phyloP scores from a whole-genome alignment of 2,329 filamentous ascomycete genomes.

The Coleophoma crateriformis region DNA sequence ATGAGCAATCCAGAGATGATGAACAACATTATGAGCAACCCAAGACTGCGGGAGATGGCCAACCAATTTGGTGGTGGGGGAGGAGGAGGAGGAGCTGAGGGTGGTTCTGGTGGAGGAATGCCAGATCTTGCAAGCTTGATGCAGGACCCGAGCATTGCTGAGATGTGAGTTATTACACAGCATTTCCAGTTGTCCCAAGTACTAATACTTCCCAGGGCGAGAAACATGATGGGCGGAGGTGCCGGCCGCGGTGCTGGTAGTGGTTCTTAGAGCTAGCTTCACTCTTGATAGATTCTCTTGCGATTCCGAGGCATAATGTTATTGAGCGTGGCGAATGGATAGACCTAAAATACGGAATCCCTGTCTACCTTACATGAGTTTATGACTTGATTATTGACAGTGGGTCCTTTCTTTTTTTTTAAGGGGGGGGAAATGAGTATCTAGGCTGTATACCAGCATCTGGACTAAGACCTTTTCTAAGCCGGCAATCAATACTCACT shows the following conservation, averaged over 20 bases:
- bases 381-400: too few species aligned
- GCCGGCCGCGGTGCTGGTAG: constrained; percentile 22
- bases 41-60: constrained; percentile 81
- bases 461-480: too few species aligned
- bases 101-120: constrained; percentile 65
- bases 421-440: too few species aligned
- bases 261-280: constrained; percentile 10
- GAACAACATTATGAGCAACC: constrained; percentile 91
- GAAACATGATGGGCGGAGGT: constrained; percentile 61
- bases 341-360: too few species aligned
- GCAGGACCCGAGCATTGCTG: constrained; percentile 86
- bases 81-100: constrained; percentile 41
- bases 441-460: too few species aligned
- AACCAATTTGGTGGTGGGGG: constrained; percentile 64
- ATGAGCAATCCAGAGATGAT: constrained; percentile 97
- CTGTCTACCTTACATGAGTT: too few species aligned
- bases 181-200: neutral
- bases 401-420: too few species aligned
- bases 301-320: too few species aligned
- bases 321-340: too few species aligned
- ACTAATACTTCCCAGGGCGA: constrained; percentile 37
- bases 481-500: too few species aligned
- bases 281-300: too few species aligned
- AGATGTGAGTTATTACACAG: constrained; percentile 65
- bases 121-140: constrained; percentile 82